A percentile compares a stretch with the other conserved stretches of the same genome.
Conservation (phyloP, 1,284 basidiomycete species). For the Trametes pubescens region DNA sequence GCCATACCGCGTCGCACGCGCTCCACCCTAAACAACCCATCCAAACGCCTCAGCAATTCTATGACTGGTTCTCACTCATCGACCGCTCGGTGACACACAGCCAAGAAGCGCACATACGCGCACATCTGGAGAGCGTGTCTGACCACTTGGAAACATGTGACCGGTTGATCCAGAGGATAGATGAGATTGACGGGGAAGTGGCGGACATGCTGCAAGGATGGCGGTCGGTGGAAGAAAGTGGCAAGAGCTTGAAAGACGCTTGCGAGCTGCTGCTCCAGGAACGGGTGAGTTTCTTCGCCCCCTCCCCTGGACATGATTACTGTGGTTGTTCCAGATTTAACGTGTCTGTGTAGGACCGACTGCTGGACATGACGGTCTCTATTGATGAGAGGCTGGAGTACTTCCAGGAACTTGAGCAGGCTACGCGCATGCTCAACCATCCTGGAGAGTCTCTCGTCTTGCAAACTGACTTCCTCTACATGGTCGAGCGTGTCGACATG, state of each 20-base stretch:
- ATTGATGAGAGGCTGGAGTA: constrained; percentile 84
- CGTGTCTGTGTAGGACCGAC: constrained; percentile 61
- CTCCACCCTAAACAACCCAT: constrained; percentile 79
- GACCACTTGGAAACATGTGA: constrained; percentile 82
- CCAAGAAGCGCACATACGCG: constrained; percentile 89
- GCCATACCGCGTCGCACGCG: constrained; percentile 49
- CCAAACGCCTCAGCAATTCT: constrained; percentile 90
- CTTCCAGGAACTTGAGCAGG: constrained; percentile 91
- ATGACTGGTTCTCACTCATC: constrained; percentile 91
- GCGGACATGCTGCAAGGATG: constrained; percentile 84
- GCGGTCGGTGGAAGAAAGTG: constrained; percentile 87
- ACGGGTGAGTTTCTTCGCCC: constrained; percentile 78
- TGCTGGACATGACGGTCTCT: constrained; percentile 81
- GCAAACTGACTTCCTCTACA: constrained; percentile 88
- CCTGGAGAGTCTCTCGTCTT: constrained; percentile 91
- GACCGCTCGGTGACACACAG: constrained; percentile 89
- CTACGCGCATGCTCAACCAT: constrained; percentile 90
- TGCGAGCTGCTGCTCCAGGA: constrained; percentile 89
- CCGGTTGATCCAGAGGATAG: constrained; percentile 69
- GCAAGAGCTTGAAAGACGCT: constrained; percentile 87
- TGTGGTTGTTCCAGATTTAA: neutral
- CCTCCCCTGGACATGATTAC: too few species aligned
- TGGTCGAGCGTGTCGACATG: constrained; percentile 92
- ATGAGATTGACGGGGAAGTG: constrained; percentile 78
- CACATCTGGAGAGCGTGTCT: constrained; percentile 78